phyloP scores from a whole-genome alignment of 2,329 filamentous ascomycete genomes.

The Paramyrothecium roridum region DNA sequence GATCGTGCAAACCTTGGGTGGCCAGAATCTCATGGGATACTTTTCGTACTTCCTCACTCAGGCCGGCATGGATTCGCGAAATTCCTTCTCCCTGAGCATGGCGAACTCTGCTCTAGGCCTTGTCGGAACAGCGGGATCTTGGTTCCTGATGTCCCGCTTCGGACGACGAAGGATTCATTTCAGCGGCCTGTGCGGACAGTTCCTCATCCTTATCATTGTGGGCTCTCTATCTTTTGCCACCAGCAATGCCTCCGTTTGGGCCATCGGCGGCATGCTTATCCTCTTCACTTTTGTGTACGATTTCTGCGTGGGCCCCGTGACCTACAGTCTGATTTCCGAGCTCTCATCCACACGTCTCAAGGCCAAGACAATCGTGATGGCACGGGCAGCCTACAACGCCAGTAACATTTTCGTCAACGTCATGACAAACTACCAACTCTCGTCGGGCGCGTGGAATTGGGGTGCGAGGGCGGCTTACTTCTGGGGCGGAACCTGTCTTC shows the following conservation, averaged over 20 bases:
- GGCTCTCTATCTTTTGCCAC: conserved; percentile 33
- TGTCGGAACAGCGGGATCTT: conserved; percentile 47
- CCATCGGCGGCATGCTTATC: conserved; percentile 44
- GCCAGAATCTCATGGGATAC: conserved; percentile 47
- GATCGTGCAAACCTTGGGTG: conserved; percentile 45
- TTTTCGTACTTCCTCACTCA: conserved; percentile 43
- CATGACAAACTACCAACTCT: conserved; percentile 46
- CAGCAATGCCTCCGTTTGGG: conserved; percentile 32
- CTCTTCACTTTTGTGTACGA: conserved; percentile 53
- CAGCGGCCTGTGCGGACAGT: conserved; percentile 37
- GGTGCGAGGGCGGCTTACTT: conserved; percentile 44
- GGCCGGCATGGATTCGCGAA: conserved; percentile 39
- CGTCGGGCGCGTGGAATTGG: conserved; percentile 43
- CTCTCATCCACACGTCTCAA: conserved; percentile 51
- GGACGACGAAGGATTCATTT: conserved; percentile 50
- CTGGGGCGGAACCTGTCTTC: conserved; percentile 44
- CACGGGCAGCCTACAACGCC: conserved; percentile 38
- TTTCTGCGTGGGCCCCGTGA: conserved; percentile 51
- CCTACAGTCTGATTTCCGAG: conserved; percentile 50
- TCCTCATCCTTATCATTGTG: conserved; percentile 36
- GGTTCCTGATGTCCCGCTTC: conserved; percentile 44
- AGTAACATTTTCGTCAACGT: conserved; percentile 48
- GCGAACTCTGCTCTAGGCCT: conserved; percentile 48
- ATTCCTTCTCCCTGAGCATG: conserved; percentile 43
- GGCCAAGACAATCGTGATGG: conserved; percentile 52